Base-by-base conservation (phyloP, 305 asterid species). In the Ilex paraguariensis region DNA sequence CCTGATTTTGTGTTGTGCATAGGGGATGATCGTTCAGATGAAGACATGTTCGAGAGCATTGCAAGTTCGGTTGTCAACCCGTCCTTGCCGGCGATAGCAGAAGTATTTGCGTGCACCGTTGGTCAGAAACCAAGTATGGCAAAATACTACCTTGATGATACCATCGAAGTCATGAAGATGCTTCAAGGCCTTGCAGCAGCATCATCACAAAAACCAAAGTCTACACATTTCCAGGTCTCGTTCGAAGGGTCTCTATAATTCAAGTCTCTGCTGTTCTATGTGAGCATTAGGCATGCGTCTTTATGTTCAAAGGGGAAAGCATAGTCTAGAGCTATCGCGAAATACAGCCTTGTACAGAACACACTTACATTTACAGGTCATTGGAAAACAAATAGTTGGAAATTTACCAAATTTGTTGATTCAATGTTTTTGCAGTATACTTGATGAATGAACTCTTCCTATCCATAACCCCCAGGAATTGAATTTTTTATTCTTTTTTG, bases 101-200 rank as follows among this genome's bases (percentile, higher is more conserved):
- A 81, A 65, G 85, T 89, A 3, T 89, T 86, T 7, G 95, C 96
- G 4, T 89, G 96, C 77, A 84, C 95, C 0, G 95, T 86, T 0
- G 96, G 96, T 12, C 92, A 86, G 62, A 89, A 89, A 64, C 96
- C 96, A 6, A 89, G 96, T 62, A 82, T 81, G 88, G 96, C 95
- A 1, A 84, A 80, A 45, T 86, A 89, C 52, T 89, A 89, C 69
- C 88, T 89, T 1, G 87, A 86, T 9, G 96, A 89, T 58, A 81
- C 90, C 1, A 46, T 31, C 10, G 96, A 89, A 40, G 95, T 89
- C 55, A 60, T 82, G 31, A 84, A 73, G 40, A 84, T 86, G 86
- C 87, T 89, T 33, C 69, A 81, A 63, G 93, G 95, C 51, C 81
- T 86, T 2, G 66, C 86, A 0, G 66, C 61, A 8, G 82, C 78